These are phyloP conservation scores for Forsythia suspensa DNA, from an alignment of 257 asterid genomes.

Conservation along the genomic window DNA sequence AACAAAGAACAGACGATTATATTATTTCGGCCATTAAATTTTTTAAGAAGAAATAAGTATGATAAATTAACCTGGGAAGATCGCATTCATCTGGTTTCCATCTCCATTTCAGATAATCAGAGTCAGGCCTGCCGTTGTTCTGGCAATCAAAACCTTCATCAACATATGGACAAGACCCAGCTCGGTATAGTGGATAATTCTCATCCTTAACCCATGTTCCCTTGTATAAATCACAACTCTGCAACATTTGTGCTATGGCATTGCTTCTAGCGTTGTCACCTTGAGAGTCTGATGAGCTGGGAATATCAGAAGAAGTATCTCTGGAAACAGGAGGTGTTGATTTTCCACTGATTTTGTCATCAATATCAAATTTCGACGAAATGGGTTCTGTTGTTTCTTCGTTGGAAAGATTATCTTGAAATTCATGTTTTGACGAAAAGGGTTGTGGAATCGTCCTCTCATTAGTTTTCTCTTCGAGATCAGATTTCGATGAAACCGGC, in stretches of 20 bases:
- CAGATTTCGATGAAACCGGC: slow-evolving; percentile 26
- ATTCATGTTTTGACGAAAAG: neutral
- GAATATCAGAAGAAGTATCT: slow-evolving; percentile 20
- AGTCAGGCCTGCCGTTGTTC: slow-evolving; percentile 84
- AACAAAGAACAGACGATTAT: slow-evolving; percentile 17
- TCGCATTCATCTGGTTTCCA: slow-evolving; percentile 92
- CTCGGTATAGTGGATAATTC: slow-evolving; percentile 60
- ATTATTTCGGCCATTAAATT: neutral
- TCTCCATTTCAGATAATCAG: slow-evolving; percentile 73
- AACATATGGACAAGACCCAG: slow-evolving; percentile 86
- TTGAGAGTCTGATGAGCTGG: slow-evolving; percentile 19
- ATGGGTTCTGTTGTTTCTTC: neutral
- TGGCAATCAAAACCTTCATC: slow-evolving; percentile 90
- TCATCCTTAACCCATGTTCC: slow-evolving; percentile 92
- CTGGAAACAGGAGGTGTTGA: neutral
- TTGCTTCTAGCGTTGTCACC: slow-evolving; percentile 19
- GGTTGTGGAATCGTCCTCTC: neutral
- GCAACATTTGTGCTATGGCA: slow-evolving; percentile 30
- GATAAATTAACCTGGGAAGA: slow-evolving; percentile 70
- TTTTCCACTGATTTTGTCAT: slow-evolving; percentile 16
- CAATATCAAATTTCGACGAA: neutral
- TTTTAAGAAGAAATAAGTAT: neutral
- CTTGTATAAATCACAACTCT: slow-evolving; percentile 61
- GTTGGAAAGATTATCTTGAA: neutral
- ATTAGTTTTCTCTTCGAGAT: slow-evolving; percentile 25